A percentile compares a stretch with the other conserved stretches of the same genome.
Conservation (phyloP, 2,329 filamentous ascomycete species). For the Fusarium tanahbumbuense region DNA sequence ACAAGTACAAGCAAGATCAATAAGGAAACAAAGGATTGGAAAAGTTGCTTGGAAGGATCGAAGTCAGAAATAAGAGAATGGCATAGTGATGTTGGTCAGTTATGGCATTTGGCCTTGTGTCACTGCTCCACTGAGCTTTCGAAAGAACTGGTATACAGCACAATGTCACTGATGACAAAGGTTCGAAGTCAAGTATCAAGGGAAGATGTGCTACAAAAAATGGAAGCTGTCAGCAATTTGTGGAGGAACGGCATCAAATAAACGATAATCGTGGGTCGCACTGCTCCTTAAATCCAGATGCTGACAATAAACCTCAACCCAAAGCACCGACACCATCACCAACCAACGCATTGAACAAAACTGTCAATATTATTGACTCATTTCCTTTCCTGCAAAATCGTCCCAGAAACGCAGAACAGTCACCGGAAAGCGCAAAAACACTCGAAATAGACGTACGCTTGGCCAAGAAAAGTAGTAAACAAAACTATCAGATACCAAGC, state of each 20-base stretch:
- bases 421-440: neutral
- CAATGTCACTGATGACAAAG: neutral
- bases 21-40: too few species aligned
- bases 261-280: neutral
- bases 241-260: neutral
- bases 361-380: conserved; percentile 6
- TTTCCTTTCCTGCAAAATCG: neutral
- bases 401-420: neutral
- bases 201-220: neutral
- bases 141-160: neutral
- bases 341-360: conserved; percentile 1
- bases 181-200: neutral
- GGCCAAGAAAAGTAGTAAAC: conserved; percentile 8
- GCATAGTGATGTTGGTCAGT: neutral
- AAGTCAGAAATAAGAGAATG: neutral
- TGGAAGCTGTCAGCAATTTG: neutral
- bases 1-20: too few species aligned
- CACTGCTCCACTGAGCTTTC: neutral
- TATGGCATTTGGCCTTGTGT: neutral
- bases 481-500: conserved; percentile 24
- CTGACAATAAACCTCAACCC: conserved; percentile 1
- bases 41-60: too few species aligned
- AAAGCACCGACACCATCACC: conserved; percentile 4
- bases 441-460: conserved; percentile 9
- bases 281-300: conserved; percentile 27